Base-by-base conservation (phyloP, 352 stramenopile species). In the Pythium vanterpoolii region DNA sequence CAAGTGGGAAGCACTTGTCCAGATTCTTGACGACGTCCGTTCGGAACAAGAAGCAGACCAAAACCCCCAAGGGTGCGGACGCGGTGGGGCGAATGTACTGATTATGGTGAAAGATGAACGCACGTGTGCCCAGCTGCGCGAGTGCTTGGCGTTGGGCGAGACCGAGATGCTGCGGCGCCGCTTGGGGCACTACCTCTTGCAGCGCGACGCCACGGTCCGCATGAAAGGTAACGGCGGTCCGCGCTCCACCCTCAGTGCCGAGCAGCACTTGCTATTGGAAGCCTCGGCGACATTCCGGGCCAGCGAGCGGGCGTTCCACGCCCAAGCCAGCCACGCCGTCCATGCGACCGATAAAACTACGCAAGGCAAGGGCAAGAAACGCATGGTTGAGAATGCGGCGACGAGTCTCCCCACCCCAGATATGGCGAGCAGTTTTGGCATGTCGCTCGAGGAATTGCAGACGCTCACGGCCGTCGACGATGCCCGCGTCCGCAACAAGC, bases 21-120 rank as follows among this genome's bases (percentile, higher is more conserved):
- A 98, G 51, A 83, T 98, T 8, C 63, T 99, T 16, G 78, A 87
- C 23, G 96, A 99, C 73, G 93, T 98, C 46, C 59, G 92, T 36
- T 73, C 89, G 42, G 49, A 56, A 45, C 49, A 47, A 34, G 34
- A 47, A 7, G n/a, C n/a, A n/a, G 30, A 47, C 6, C 1, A 56
- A 19, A 23, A 47, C 11, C 3, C 6, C 77, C 33, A 38, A 38
- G 79, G 30, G 28, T 52, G 31, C 23, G 31, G 55, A 23, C 55
- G 64, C 55, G 75, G 73, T 24, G 85, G 87, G 2, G 72, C 74
- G 13, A 68, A 59, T 19, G 71, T 93, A 7, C 66, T 97, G 5
- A 66, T 97, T 9, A 90, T 97, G 76, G 81, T 96, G 19, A 90
- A 87, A 51, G 87, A 97, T 44, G 87, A 97, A 45, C 88, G 87